Conservation (phyloP, 2,329 filamentous ascomycete genomes). For the Claviceps pazoutovae region DNA sequence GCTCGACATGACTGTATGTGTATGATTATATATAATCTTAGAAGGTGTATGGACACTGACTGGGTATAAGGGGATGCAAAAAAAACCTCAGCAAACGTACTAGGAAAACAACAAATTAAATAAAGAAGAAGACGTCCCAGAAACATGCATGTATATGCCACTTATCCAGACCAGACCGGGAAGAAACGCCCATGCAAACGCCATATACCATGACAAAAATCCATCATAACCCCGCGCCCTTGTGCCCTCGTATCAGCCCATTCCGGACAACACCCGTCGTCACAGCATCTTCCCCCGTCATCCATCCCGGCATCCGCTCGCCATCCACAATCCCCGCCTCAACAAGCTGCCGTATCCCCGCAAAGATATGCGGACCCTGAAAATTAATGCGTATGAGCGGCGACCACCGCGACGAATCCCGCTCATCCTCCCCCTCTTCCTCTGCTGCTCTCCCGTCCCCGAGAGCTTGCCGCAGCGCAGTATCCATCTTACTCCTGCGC, state of each 20-base stretch:
- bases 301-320: conserved; percentile 71
- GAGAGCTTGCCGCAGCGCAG: conserved; percentile 17
- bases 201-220: conserved; percentile 5
- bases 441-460: conserved; percentile 11
- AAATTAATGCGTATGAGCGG: conserved; percentile 48
- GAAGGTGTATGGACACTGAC: conserved; percentile 16
- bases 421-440: conserved; percentile 13
- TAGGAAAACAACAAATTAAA: not conserved
- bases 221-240: conserved; percentile 37
- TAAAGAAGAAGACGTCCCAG: not conserved
- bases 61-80: not conserved
- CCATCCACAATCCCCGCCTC: conserved; percentile 65
- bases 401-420: conserved; percentile 17
- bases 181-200: not conserved
- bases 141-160: conserved; percentile 7
- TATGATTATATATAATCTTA: not conserved
- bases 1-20: not conserved
- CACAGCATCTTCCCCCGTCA: conserved; percentile 76
- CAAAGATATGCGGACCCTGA: conserved; percentile 65
- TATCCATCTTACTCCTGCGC: conserved; percentile 23
- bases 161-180: conserved; percentile 2
- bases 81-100: not conserved
- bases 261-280: conserved; percentile 56
- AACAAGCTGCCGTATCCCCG: conserved; percentile 63
- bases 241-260: conserved; percentile 49